These are phyloP conservation scores for Trichophyton rubrum DNA, from an alignment of 2,329 filamentous ascomycete species.

Conservation along the genomic window DNA sequence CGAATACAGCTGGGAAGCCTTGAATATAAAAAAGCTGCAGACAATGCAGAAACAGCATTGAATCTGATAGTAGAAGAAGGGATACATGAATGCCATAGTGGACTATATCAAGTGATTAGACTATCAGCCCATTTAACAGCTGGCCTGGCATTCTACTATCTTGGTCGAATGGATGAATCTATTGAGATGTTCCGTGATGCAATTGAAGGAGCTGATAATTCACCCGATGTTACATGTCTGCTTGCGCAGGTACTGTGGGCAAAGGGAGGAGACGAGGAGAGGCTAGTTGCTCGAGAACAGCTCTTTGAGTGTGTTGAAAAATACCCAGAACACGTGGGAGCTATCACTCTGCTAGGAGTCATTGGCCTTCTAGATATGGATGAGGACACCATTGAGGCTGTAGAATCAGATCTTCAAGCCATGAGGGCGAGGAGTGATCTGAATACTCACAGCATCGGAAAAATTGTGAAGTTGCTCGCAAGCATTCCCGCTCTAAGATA, in stretches of 20 bases:
- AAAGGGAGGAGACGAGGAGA: slow-evolving; percentile 61
- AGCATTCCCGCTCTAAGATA: slow-evolving; percentile 52
- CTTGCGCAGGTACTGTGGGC: slow-evolving; percentile 91
- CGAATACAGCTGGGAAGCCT: slow-evolving; percentile 64
- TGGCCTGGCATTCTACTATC: slow-evolving; percentile 69
- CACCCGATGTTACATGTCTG: slow-evolving; percentile 75
- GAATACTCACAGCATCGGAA: slow-evolving; percentile 49
- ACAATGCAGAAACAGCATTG: slow-evolving; percentile 69
- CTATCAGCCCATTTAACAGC: slow-evolving; percentile 77
- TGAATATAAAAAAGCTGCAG: slow-evolving; percentile 55
- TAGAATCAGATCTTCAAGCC: slow-evolving; percentile 60
- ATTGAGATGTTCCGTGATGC: slow-evolving; percentile 70
- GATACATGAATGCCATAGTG: slow-evolving; percentile 48
- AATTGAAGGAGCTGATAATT: slow-evolving; percentile 59
- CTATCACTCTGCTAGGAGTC: slow-evolving; percentile 68
- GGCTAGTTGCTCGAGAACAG: slow-evolving; percentile 61
- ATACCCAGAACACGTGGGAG: slow-evolving; percentile 62
- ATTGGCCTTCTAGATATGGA: slow-evolving; percentile 75
- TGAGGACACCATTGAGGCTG: slow-evolving; percentile 64
- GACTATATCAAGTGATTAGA: slow-evolving; percentile 56
- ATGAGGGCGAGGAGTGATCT: slow-evolving; percentile 58
- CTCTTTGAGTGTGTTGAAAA: slow-evolving; percentile 69
- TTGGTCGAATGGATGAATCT: slow-evolving; percentile 52
- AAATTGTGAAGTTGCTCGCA: slow-evolving; percentile 63
- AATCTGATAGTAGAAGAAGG: slow-evolving; percentile 62